These are phyloP conservation scores for Glycine tomentella DNA, from an alignment of 306 rosid species.

Conservation along the genomic window DNA sequence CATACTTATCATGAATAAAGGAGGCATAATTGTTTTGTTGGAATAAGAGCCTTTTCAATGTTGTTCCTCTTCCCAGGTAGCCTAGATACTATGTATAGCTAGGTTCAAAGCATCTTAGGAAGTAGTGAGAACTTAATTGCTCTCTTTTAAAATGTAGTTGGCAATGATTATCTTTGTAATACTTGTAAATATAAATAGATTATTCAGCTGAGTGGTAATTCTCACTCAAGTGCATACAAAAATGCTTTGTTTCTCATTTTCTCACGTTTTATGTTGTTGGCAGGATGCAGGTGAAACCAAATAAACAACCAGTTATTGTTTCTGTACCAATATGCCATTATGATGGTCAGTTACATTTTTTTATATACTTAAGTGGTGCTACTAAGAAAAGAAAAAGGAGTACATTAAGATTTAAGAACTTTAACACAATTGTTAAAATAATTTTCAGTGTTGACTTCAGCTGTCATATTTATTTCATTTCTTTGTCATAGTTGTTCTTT, in stretches of 20 bases:
- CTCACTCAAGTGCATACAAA: too few species aligned
- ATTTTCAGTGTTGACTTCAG: too few species aligned
- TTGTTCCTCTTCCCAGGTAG: background rate
- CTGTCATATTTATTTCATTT: too few species aligned
- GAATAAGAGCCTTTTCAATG: background rate
- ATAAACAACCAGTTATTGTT: slow-evolving; percentile 73
- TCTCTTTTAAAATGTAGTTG: too few species aligned
- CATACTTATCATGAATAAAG: slow-evolving; percentile 18
- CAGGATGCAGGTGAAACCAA: slow-evolving; percentile 89
- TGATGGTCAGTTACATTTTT: slow-evolving; percentile 70
- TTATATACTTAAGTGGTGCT: slow-evolving; percentile 27
- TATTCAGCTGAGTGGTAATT: too few species aligned
- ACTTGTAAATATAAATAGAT: too few species aligned
- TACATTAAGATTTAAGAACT: background rate
- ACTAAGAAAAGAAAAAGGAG: background rate
- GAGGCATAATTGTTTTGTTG: slow-evolving; percentile 5
- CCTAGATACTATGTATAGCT: background rate
- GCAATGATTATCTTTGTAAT: too few species aligned
- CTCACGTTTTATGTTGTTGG: background rate
- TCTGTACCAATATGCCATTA: slow-evolving; percentile 85
- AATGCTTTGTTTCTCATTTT: too few species aligned
- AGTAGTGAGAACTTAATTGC: too few species aligned
- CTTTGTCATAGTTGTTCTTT: too few species aligned
- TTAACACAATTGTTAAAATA: too few species aligned
- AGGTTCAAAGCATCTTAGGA: too few species aligned